Percentiles rank a stretch among this genome's conserved stretches.
These are phyloP conservation scores for Chloranthus sessilifolius DNA, from an alignment of 164 flowering plant species.

Conservation along the genomic window DNA sequence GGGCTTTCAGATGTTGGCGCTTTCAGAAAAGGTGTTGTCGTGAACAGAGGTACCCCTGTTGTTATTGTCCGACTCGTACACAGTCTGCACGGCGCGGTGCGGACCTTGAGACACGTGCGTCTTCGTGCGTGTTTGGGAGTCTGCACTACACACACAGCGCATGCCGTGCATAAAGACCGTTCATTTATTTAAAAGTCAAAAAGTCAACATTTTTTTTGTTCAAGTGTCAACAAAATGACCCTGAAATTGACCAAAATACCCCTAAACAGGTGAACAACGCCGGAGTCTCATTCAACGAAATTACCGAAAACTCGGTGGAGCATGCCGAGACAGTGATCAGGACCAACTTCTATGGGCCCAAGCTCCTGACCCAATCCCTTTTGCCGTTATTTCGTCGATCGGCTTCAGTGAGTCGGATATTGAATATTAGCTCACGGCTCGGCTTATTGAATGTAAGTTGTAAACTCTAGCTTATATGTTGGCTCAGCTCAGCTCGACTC, in stretches of 20 bases:
- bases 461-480: no score
- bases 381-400: constrained; percentile 60
- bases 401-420: constrained; percentile 37
- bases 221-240: no score
- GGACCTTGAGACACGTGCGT: no score
- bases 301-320: constrained; percentile 61
- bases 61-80: no score
- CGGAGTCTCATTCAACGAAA: constrained; percentile 64
- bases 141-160: neutral
- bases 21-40: no score
- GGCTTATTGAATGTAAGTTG: constrained; percentile 56
- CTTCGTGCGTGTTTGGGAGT: no score
- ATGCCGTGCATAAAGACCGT: neutral
- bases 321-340: constrained; percentile 66
- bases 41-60: no score
- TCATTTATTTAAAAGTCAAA: no score
- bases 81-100: no score
- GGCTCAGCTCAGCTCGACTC: no score
- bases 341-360: constrained; percentile 76
- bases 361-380: constrained; percentile 56
- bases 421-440: constrained; percentile 80
- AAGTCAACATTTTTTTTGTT: no score
- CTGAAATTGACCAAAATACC: neutral
- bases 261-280: constrained; percentile 95
- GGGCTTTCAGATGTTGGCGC: no score